phyloP scores from a whole-genome alignment of 495 filamentous ascomycete species.

The Hypoxylon intermedium region DNA sequence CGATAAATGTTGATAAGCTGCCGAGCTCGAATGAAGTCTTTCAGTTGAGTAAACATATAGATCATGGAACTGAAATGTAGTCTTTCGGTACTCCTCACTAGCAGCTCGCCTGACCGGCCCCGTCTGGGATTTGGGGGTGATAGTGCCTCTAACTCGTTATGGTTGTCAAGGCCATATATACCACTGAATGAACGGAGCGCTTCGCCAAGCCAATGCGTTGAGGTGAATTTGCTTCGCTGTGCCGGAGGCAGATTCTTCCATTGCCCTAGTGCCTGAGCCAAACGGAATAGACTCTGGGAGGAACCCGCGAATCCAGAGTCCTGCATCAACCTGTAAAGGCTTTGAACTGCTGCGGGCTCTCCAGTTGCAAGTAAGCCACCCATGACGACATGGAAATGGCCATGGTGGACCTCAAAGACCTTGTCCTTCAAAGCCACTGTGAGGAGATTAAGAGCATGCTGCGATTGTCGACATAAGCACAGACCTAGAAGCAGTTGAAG shows the following conservation, averaged over 20 bases:
- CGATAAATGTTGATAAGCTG: slow-evolving; percentile 64
- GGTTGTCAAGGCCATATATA: slow-evolving; percentile 43
- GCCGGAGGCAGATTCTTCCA: slow-evolving; percentile 40
- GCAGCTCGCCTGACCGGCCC: slow-evolving; percentile 45
- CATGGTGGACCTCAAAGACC: slow-evolving; percentile 63
- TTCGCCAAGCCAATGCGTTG: slow-evolving; percentile 38
- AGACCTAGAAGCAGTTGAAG: slow-evolving; percentile 75
- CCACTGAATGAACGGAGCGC: slow-evolving; percentile 40
- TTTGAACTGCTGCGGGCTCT: slow-evolving; percentile 42
- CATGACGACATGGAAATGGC: slow-evolving; percentile 82
- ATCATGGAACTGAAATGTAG: slow-evolving; percentile 63
- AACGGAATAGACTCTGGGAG: slow-evolving; percentile 39
- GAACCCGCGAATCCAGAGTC: slow-evolving; percentile 41
- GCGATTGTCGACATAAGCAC: slow-evolving; percentile 63
- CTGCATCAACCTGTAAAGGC: slow-evolving; percentile 47
- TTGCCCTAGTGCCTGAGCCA: slow-evolving; percentile 47
- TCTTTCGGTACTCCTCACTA: slow-evolving; percentile 55
- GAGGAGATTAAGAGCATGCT: slow-evolving; percentile 72
- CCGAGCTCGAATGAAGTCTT: slow-evolving; percentile 60
- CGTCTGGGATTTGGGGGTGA: slow-evolving; percentile 12
- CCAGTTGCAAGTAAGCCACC: slow-evolving; percentile 50
- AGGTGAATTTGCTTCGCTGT: slow-evolving; percentile 13
- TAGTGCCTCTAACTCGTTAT: slow-evolving; percentile 39
- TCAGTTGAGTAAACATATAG: slow-evolving; percentile 64
- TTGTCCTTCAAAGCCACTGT: slow-evolving; percentile 62